These are phyloP conservation scores for Trichoderma sp. DNA, from an alignment of 2,329 filamentous ascomycete genomes.

Conservation along the genomic window DNA sequence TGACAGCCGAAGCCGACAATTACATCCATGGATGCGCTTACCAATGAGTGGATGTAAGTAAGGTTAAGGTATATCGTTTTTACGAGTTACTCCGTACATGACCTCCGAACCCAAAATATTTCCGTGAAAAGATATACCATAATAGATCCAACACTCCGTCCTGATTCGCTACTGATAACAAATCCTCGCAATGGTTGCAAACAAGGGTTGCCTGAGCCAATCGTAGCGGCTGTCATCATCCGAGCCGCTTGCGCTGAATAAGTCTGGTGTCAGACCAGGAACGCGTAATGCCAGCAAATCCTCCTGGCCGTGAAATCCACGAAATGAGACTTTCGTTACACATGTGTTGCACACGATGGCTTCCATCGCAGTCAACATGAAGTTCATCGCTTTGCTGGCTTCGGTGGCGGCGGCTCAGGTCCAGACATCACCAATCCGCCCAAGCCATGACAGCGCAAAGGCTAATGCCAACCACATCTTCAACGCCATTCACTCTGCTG, in stretches of 20 bases:
- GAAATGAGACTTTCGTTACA: not conserved
- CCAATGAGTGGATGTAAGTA: not conserved
- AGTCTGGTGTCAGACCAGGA: not conserved
- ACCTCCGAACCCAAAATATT: not conserved
- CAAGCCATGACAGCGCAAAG: conserved; percentile 39
- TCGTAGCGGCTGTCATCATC: not conserved
- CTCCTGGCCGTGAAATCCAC: not conserved
- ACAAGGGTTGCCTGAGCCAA: not conserved
- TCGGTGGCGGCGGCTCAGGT: not conserved
- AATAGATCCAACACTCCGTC: not conserved
- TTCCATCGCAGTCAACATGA: not conserved
- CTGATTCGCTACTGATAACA: conserved; percentile 9
- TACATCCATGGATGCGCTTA: not conserved
- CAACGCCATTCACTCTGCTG: conserved; percentile 69
- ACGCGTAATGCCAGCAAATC: not conserved
- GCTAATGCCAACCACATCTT: conserved; percentile 65
- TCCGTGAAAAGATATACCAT: not conserved
- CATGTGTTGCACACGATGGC: not conserved
- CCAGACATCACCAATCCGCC: conserved; percentile 30
- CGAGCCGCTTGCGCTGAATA: not conserved
- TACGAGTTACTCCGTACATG: not conserved
- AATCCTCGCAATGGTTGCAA: not conserved
- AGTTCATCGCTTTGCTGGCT: not conserved
- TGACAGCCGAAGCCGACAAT: not conserved
- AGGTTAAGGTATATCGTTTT: no score